A percentile compares a stretch with the other conserved stretches of the same genome.
These are phyloP conservation scores for Cyclotella sp. DNA, from an alignment of 108 stramenopile species.

Conservation along the genomic window DNA sequence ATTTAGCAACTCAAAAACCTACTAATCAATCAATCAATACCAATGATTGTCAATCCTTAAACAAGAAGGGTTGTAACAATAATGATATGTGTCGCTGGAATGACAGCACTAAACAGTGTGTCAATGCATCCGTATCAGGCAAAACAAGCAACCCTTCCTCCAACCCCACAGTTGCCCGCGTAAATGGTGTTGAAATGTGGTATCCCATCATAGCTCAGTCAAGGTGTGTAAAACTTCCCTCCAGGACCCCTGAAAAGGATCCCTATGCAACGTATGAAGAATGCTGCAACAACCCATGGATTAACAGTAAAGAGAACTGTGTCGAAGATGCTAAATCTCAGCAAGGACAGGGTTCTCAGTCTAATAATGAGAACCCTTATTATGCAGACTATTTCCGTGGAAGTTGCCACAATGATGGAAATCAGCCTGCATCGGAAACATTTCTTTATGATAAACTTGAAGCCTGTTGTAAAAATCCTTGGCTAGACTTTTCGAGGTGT, in stretches of 20 bases:
- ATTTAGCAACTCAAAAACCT: background rate
- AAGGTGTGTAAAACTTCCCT: slow-evolving; percentile 9
- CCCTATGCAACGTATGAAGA: slow-evolving; percentile 13
- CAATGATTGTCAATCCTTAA: background rate
- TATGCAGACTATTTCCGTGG: slow-evolving; percentile 29
- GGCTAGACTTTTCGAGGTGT: slow-evolving; percentile 18
- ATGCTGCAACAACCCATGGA: slow-evolving; percentile 20
- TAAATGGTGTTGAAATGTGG: background rate
- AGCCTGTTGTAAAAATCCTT: slow-evolving; percentile 20
- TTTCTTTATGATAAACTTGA: slow-evolving; percentile 1
- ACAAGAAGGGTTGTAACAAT: background rate
- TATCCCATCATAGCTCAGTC: slow-evolving; percentile 11
- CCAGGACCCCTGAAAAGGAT: slow-evolving; percentile 1
- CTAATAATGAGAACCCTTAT: background rate
- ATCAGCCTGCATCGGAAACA: background rate
- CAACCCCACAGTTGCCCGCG: background rate
- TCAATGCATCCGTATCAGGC: background rate
- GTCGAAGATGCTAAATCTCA: slow-evolving; percentile 18
- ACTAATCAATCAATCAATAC: background rate
- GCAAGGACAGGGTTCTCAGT: background rate
- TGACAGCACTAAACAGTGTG: background rate
- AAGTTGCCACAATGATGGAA: slow-evolving; percentile 21
- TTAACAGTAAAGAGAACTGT: background rate
- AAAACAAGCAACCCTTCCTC: background rate
- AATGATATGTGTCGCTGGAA: slow-evolving; percentile 6